Evolutionary conservation across 2,329 filamentous ascomycete species (phyloP).

Genomic region (Alternaria conjuncta): DNA sequence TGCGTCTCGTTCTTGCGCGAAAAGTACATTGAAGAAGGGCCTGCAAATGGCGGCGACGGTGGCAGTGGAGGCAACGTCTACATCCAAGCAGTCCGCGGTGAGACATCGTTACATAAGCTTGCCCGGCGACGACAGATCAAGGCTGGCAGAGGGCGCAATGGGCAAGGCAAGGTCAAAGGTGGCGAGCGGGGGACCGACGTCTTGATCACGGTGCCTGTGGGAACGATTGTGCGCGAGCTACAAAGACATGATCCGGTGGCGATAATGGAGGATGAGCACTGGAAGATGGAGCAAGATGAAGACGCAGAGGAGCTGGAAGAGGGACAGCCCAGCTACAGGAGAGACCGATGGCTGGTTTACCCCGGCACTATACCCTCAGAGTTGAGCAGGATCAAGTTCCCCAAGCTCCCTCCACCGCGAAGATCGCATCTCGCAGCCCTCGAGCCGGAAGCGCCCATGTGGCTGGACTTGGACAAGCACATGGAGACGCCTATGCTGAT

Average conservation of each 20-base stretch:
- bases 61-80: conserved; percentile 91
- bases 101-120: conserved; percentile 93
- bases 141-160: conserved; percentile 77
- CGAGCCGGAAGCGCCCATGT: conserved; percentile 75
- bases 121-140: conserved; percentile 76
- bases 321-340: conserved; percentile 50
- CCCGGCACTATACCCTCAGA: conserved; percentile 79
- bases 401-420: conserved; percentile 62
- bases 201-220: conserved; percentile 87
- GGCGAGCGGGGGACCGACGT: conserved; percentile 87
- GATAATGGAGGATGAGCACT: conserved; percentile 63
- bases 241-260: conserved; percentile 77
- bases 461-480: conserved; percentile 65
- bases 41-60: conserved; percentile 93
- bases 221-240: conserved; percentile 86
- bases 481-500: conserved; percentile 86
- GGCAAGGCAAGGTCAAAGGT: conserved; percentile 73
- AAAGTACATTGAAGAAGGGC: conserved; percentile 85
- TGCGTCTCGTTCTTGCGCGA: conserved; percentile 95
- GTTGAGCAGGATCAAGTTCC: conserved; percentile 65
- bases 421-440: conserved; percentile 65
- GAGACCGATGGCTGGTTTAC: conserved; percentile 85
- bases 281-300: conserved; percentile 33
- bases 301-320: conserved; percentile 36
- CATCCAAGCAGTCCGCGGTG: conserved; percentile 88